Evolutionary conservation across 2,329 filamentous ascomycete species (phyloP).

Genomic region (Fusarium coffeatum): DNA sequence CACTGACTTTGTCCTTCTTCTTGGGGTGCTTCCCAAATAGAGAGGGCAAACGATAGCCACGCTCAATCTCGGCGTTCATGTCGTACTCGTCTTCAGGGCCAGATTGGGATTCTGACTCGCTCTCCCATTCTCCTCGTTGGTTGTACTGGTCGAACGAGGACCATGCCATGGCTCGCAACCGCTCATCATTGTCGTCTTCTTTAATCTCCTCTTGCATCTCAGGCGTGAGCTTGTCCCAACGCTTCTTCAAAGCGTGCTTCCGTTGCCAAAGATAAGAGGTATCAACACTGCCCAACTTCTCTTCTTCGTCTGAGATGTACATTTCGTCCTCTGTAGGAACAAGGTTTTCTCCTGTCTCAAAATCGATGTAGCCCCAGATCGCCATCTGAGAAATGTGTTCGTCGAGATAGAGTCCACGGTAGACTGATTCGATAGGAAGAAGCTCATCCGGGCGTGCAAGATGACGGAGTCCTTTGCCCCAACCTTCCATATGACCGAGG

Average conservation of each 20-base stretch:
- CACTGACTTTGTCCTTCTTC: neutral
- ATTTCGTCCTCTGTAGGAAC: slow-evolving; percentile 63
- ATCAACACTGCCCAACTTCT: slow-evolving; percentile 48
- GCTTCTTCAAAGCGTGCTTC: slow-evolving; percentile 59
- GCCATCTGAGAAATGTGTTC: slow-evolving; percentile 67
- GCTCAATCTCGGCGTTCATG: slow-evolving; percentile 30
- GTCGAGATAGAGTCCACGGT: slow-evolving; percentile 65
- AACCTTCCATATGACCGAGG: slow-evolving; percentile 64
- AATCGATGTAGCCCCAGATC: slow-evolving; percentile 71
- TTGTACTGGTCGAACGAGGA: slow-evolving; percentile 43
- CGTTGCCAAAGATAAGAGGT: slow-evolving; percentile 56
- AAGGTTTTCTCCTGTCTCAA: slow-evolving; percentile 61
- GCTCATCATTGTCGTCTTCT: slow-evolving; percentile 52
- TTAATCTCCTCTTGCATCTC: slow-evolving; percentile 54
- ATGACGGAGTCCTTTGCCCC: slow-evolving; percentile 60
- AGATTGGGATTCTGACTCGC: slow-evolving; percentile 26
- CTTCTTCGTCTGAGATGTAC: slow-evolving; percentile 63
- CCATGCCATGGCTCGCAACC: slow-evolving; percentile 52
- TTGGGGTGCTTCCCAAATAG: slow-evolving; percentile 6
- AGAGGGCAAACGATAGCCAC: slow-evolving; percentile 32
- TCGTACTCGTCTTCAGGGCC: slow-evolving; percentile 32
- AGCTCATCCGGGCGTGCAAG: slow-evolving; percentile 69
- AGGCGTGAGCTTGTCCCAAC: slow-evolving; percentile 54
- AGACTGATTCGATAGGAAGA: slow-evolving; percentile 65
- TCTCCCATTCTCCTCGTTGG: slow-evolving; percentile 25